Evolutionary conservation across 164 flowering plant species (phyloP), one percentile per base, ranked within the genome.

Genomic region (Magnolia changhungtana): DNA sequence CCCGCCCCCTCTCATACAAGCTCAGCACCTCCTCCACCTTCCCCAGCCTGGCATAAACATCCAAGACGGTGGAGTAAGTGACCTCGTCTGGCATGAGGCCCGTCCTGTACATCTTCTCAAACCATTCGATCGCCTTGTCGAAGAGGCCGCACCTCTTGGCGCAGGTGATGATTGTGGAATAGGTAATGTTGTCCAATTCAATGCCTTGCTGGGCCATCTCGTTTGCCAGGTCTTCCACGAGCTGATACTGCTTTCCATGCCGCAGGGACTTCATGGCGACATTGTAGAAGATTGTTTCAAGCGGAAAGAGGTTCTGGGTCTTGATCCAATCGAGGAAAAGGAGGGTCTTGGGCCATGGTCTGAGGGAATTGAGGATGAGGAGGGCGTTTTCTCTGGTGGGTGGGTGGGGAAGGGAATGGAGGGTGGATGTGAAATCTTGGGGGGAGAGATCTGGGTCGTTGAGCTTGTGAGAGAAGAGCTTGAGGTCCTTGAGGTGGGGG

Each of bases 71-170:
- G 67, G 96, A 96, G 72, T 92, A 96, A 24, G 98, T 96, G 11
- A 96, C 97, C 82, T 96, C 98, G 83, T 93, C 99, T 69, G 99
- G 99, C 94, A 92, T 90, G 76, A 91, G 75, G 37, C 97, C 97
- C 45, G 94, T 91, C 72, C 84, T 87, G 74, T 94, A 94, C 97
- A 96, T 94, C 81, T 88, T 88, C 83, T 94, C 98, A 82, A 94
- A 96, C 99, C 99, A 96, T 79, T 90, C 91, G 58, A 92, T 83
- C 8, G 98, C 97, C 81, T 91, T 90, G 31, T 94, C 97, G 80
- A 87, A 91, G 29, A 73, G 81, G 68, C 73, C 72, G 61, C 92
- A 90, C 80, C 88, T 88, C 75, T 91, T 92, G 6, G 98, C 99
- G 85, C 99, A 90, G 70, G 93, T 89, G n/a, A 96, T 96, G 65